phyloP scores from a whole-genome alignment of 129 eudicot species.

The Saussurea involucrata region DNA sequence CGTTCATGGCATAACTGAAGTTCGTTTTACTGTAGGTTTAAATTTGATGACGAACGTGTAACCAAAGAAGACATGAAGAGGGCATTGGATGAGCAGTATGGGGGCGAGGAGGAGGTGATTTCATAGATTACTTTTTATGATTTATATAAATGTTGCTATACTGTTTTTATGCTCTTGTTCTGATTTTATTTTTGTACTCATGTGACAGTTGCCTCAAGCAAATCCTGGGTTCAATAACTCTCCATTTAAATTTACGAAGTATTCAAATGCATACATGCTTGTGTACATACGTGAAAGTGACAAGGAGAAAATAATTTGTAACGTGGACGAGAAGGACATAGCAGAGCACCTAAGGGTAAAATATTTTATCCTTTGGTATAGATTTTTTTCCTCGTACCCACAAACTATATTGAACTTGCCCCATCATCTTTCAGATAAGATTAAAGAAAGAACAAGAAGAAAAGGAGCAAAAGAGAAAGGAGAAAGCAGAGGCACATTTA shows the following conservation, averaged over 20 bases:
- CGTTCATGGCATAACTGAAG: neutral
- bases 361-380: neutral
- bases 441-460: slow-evolving; percentile 76
- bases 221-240: slow-evolving; percentile 72
- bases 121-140: neutral
- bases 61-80: slow-evolving; percentile 82
- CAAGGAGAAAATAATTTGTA: slow-evolving; percentile 67
- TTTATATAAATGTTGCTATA: neutral
- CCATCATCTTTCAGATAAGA: slow-evolving; percentile 42
- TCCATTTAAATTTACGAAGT: slow-evolving; percentile 73
- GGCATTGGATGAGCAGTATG: slow-evolving; percentile 91
- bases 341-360: slow-evolving; percentile 70
- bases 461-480: slow-evolving; percentile 64
- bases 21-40: slow-evolving; percentile 45
- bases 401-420: neutral
- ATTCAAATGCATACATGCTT: slow-evolving; percentile 83
- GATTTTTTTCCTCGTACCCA: neutral
- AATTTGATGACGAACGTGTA: slow-evolving; percentile 89
- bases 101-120: slow-evolving; percentile 91
- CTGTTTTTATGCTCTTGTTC: neutral
- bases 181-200: neutral
- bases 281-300: slow-evolving; percentile 76
- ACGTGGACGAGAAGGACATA: slow-evolving; percentile 76
- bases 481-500: slow-evolving; percentile 56
- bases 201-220: slow-evolving; percentile 59